Evolutionary conservation across 208 protist genomes (phyloP).

Genomic region (Leishmania arabica): DNA sequence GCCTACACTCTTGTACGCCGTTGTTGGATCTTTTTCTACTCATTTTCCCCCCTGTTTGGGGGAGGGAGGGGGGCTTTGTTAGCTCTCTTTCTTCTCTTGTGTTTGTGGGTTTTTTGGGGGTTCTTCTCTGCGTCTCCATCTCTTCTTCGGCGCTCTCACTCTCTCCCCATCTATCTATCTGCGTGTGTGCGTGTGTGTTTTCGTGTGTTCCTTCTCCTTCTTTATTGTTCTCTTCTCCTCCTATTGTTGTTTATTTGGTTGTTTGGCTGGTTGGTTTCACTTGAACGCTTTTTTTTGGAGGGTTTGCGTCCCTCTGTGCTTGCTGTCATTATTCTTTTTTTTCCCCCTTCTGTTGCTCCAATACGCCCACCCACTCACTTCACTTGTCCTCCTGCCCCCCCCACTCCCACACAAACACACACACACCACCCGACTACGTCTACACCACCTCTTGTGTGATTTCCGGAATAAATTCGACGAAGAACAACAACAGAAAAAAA

Average conservation of each 20-base stretch:
- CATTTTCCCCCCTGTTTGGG: background rate
- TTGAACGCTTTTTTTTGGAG: background rate
- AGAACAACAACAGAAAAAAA: conserved; percentile 4
- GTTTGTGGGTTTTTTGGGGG: background rate
- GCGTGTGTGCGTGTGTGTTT: background rate
- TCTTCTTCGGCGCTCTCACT: background rate
- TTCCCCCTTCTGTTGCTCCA: background rate
- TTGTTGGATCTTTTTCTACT: background rate
- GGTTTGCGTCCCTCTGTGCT: conserved; percentile 6
- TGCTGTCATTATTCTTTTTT: background rate
- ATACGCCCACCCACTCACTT: conserved; percentile 3
- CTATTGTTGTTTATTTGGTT: background rate
- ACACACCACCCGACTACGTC: background rate
- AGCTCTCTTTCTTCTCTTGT: background rate
- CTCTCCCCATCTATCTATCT: background rate
- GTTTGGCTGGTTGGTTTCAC: too few species aligned
- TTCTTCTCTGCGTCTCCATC: background rate
- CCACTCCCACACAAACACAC: background rate
- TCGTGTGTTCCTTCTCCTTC: conserved; percentile 6
- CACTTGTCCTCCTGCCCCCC: background rate
- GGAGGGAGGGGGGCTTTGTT: background rate
- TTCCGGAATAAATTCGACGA: background rate
- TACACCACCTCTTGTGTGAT: background rate
- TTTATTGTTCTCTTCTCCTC: background rate
- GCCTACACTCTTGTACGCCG: background rate